Conservation (phyloP, 371 early-diverging fungal genomes). For the Mucor mucedo region DNA sequence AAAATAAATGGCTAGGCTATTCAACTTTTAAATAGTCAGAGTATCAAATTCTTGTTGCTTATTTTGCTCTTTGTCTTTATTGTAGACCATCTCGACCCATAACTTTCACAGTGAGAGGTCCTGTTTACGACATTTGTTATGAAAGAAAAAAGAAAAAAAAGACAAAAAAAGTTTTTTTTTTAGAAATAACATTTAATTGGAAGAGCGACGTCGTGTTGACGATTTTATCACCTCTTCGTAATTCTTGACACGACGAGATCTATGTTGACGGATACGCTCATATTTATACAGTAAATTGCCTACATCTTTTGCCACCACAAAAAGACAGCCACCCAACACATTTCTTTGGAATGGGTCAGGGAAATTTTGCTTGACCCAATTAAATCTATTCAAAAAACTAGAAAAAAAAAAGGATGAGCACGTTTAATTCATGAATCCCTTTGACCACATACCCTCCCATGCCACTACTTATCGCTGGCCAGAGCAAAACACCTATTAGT, state of each 20-base stretch:
- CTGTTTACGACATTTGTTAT: slow-evolving; percentile 18
- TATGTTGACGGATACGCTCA: slow-evolving; percentile 42
- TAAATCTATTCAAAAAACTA: slow-evolving; percentile 54
- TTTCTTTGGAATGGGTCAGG: slow-evolving; percentile 66
- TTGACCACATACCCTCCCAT: slow-evolving; percentile 39
- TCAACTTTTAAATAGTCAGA: slow-evolving; percentile 12
- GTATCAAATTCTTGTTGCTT: slow-evolving; percentile 25
- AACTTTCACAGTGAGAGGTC: slow-evolving; percentile 21
- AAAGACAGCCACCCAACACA: slow-evolving; percentile 64
- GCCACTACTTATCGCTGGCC: slow-evolving; percentile 53
- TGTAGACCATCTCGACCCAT: slow-evolving; percentile 28
- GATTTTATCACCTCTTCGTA: slow-evolving; percentile 24
- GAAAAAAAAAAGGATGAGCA: not conserved
- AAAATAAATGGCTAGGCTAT: slow-evolving; percentile 20
- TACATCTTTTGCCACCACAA: slow-evolving; percentile 61
- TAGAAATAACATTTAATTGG: not conserved
- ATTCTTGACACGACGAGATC: slow-evolving; percentile 44
- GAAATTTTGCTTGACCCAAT: slow-evolving; percentile 52
- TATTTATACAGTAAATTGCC: slow-evolving; percentile 45
- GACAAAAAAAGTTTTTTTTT: not conserved
- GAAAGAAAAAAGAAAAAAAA: slow-evolving; percentile 9
- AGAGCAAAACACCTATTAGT: slow-evolving; percentile 56
- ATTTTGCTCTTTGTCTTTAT: slow-evolving; percentile 24
- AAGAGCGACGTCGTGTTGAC: not conserved
- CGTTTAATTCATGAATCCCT: not conserved